phyloP scores from a whole-genome alignment of 2,329 filamentous ascomycete genomes.

The Cryphonectria radicalis region DNA sequence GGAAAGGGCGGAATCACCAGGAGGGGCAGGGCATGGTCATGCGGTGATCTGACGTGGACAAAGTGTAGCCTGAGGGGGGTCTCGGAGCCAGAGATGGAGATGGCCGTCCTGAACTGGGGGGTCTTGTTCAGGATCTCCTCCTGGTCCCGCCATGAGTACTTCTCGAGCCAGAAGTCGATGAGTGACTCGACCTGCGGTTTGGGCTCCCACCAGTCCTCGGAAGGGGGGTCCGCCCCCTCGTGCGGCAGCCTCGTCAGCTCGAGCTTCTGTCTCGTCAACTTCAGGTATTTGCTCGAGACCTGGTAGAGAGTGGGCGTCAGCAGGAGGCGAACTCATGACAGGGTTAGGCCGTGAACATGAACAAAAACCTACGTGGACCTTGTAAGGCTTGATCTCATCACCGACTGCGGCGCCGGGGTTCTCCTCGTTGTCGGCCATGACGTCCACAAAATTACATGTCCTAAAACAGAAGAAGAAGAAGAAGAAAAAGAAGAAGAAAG shows the following conservation, averaged over 20 bases:
- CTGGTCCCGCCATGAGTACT: constrained; percentile 66
- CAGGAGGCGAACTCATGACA: constrained; percentile 7
- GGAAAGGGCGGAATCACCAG: constrained; percentile 70
- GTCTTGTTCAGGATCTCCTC: constrained; percentile 61
- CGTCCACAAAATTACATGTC: constrained; percentile 6
- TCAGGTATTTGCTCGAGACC: constrained; percentile 70
- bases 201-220: constrained; percentile 60
- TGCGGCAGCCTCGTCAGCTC: constrained; percentile 68
- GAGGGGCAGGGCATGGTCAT: constrained; percentile 61
- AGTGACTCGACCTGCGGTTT: constrained; percentile 66
- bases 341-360: not conserved
- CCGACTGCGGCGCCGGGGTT: constrained; percentile 36
- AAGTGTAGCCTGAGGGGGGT: constrained; percentile 64
- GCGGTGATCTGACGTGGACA: constrained; percentile 61
- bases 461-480: not conserved
- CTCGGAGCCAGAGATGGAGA: constrained; percentile 47
- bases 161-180: constrained; percentile 69
- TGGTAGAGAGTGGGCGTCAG: constrained; percentile 41
- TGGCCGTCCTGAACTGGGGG: constrained; percentile 66
- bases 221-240: constrained; percentile 53
- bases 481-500: not conserved
- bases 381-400: constrained; percentile 58
- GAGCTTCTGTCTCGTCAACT: constrained; percentile 69
- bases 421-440: constrained; percentile 37
- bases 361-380: constrained; percentile 57